These are phyloP conservation scores for Penicillium flavigenum DNA, from an alignment of 495 filamentous ascomycete genomes.

Conservation along the genomic window DNA sequence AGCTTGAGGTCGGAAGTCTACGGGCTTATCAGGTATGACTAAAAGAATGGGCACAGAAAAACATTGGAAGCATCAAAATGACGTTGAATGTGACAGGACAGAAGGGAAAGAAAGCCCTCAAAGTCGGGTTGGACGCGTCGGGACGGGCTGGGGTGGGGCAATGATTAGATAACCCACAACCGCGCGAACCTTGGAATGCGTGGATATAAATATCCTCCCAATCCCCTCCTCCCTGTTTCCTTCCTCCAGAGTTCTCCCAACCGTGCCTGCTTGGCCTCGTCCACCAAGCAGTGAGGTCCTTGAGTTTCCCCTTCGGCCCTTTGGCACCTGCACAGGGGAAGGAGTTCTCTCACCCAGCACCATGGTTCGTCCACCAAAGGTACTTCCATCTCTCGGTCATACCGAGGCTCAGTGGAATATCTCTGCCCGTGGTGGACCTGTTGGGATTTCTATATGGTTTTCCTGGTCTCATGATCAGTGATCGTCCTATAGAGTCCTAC, in stretches of 20 bases:
- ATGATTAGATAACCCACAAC: not conserved
- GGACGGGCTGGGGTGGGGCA: not conserved
- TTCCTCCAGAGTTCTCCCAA: not conserved
- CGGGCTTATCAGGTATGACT: too few species aligned
- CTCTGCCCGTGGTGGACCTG: not conserved
- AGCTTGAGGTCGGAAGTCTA: not conserved
- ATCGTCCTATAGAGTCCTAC: too few species aligned
- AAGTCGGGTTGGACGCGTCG: not conserved
- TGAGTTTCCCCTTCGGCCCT: too few species aligned
- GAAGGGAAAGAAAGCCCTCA: not conserved
- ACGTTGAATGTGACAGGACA: not conserved
- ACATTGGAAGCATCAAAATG: not conserved
- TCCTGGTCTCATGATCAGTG: not conserved
- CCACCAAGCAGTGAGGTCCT: not conserved
- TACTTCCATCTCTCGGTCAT: too few species aligned
- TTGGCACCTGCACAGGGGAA: not conserved
- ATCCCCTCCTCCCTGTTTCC: not conserved
- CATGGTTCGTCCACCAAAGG: too few species aligned
- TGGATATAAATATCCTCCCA: not conserved
- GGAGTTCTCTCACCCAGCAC: not conserved
- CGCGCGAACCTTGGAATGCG: not conserved
- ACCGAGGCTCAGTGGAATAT: not conserved
- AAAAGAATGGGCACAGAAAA: not conserved
- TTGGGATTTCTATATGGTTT: not conserved
- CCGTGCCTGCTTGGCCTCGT: not conserved